Evolutionary conservation across 2,329 filamentous ascomycete species (phyloP), one percentile per base, ranked within the genome.

Genomic region (Ophiocordyceps camponoti-saundersi): DNA sequence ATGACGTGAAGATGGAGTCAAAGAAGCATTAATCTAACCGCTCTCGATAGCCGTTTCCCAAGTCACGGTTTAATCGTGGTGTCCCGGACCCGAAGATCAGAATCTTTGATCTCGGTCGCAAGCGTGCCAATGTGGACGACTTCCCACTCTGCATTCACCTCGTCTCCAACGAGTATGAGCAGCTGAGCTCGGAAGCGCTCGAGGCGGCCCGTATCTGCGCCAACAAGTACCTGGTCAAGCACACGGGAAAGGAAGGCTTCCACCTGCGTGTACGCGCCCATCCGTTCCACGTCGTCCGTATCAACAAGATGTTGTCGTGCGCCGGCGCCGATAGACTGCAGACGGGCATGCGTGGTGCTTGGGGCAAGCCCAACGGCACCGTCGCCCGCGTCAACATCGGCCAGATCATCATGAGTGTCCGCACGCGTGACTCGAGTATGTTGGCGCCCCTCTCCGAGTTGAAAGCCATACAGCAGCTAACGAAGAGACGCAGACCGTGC

Each of bases 271-370:
- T 84, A 65, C 80, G 92, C 67, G 89, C 88, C 66, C 92, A 98
- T 80, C 92, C 92, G 59, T 98, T 86, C 87, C 92, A 98, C 80
- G 92, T 98, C 74, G 85, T 98, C 79, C 92, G 92, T 75, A 98
- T 98, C 89, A 98, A 98, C 88, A 98, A 98, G 85, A 98, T 98
- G 92, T 90, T 98, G 87, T 96, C 92, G 68, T 98, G 92, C 73
- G 92, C 92, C 66, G 92, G 92, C 80, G 92, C 92, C 82, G 92
- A 98, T 96, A 88, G 92, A 84, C 79, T 98, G 72, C 92, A 98
- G 76, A 98, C 92, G 61, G 92, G 92, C 79, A 98, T 98, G 92
- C 90, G 92, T 84, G 92, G 92, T 82, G 92, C 92, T 62, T 98
- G 88, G 82, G 92, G 92, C 68, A 98, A 98, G 84, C 92, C 92